Base-by-base conservation (phyloP, 2,329 filamentous ascomycete genomes). In the Clarireedia hainanense region DNA sequence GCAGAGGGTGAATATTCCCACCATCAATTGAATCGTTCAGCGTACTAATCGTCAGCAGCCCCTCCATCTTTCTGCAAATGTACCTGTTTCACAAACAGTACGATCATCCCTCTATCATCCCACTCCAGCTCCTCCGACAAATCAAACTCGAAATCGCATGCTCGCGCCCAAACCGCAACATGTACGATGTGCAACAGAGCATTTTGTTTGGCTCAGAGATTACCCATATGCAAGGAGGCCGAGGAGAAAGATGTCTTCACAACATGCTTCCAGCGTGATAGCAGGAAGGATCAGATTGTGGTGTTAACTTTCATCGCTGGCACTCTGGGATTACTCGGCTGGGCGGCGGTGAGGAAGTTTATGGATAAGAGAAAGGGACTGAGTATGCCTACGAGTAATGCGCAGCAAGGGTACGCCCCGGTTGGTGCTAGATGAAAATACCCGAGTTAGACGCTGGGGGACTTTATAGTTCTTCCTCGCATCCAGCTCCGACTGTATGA, bases 1-100 rank as follows among this genome's bases (percentile, higher is more conserved):
- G 64, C 64, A 57, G 62, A 58, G 12, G 64, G 68, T 69, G 59
- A 59, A 65, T 63, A 34, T 57, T 14, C 20, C 12, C 30, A 37
- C 1, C 9, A 30, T 3, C 39, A 17, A 27, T 7, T 40, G 10
- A n/a, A n/a, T 10, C 43, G 20, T 7, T 17, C 17, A 12, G 46
- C 7, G 7, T 30, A 14, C 67, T 67, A 60, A 69, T 61, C 53
- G 23, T n/a, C 30, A 37, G 14, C 64, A 85, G 81, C 78, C 34
- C 77, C 80, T 45, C 81, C 80, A 17, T 80, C 79, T 2, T 86
- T 85, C 68, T 86, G 83, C 75, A 86, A 86, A 76, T 86, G 83
- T 72, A 85, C 81, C 63, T 86, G 83, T 73, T 84, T 84, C 73
- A 81, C 80, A 63, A 85, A 86, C 73, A 83, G 80, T 75, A 85